phyloP scores from a whole-genome alignment of 768 basidiomycete genomes.

The Naganishia onofrii region DNA sequence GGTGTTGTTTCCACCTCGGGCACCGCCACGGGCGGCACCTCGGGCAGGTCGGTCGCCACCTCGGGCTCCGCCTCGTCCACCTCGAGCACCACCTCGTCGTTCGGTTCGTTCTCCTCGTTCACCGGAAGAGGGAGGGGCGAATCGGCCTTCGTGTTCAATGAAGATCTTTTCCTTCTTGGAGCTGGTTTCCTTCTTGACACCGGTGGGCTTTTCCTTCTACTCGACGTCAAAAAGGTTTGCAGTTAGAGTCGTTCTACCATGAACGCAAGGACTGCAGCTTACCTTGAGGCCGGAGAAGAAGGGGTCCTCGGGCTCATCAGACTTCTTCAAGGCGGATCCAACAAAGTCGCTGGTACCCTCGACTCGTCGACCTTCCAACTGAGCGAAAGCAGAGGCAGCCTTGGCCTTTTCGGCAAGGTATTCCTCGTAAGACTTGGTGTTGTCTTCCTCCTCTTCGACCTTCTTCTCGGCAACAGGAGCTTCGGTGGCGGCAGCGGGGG shows the following conservation, averaged over 20 bases:
- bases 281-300: constrained; percentile 88
- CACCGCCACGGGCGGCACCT: constrained; percentile 56
- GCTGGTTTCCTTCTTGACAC: constrained; percentile 43
- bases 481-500: constrained; percentile 51
- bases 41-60: constrained; percentile 58
- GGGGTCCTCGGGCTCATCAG: constrained; percentile 62
- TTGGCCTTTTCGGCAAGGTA: constrained; percentile 73
- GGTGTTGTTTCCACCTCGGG: constrained; percentile 39
- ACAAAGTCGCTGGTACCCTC: constrained; percentile 66
- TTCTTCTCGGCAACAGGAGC: constrained; percentile 42
- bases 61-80: constrained; percentile 52
- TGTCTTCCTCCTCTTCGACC: constrained; percentile 56
- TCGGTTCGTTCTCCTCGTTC: constrained; percentile 63
- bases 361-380: constrained; percentile 73
- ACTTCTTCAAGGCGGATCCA: constrained; percentile 70
- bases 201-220: constrained; percentile 44
- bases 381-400: constrained; percentile 59
- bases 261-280: constrained; percentile 36
- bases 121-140: constrained; percentile 66
- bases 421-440: constrained; percentile 88
- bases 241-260: neutral
- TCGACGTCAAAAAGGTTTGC: neutral
- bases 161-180: constrained; percentile 67
- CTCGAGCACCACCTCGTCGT: constrained; percentile 45
- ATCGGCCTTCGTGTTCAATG: constrained; percentile 86